Evolutionary conservation across 2,329 filamentous ascomycete species (phyloP), one percentile per base, ranked within the genome.

Genomic region (Fusarium sambucinum): DNA sequence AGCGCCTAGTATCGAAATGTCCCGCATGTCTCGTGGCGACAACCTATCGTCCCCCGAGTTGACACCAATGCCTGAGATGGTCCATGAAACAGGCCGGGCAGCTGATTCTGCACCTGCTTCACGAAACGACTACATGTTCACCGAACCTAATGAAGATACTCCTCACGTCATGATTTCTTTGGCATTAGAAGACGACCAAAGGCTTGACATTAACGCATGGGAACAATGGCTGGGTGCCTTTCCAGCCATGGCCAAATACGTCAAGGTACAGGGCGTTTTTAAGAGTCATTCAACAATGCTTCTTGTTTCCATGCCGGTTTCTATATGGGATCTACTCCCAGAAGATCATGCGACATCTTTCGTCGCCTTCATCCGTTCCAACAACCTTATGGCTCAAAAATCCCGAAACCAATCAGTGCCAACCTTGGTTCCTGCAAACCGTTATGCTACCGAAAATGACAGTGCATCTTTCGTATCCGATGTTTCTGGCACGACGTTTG

Each of bases 121-220:
- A 14, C 61, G 59, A 8, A 71, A 71, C 51, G 74, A 74, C 63
- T 45, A 77, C 61, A 63, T 80, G 59, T 70, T 76, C 32, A 74
- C 68, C 17, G 84, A 85, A 55, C 86, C 86, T 3, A 85, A 83
- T 52, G 85, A 87, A 67, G 81, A 86, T 55, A 81, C 83, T 5
- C 87, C 87, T 5, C 86, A 89, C 66, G 86, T 89, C 40, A 86
- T 89, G 83, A 86, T 89, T 30, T 88, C 86, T 1, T 74, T 89
- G 8, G 85, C 87, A 1, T 77, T 89, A 1, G 86, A 89, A 69
- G 85, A 86, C 13, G 81, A 89, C 52, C 86, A 88, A 64, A 78
- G 80, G 16, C 75, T 88, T 2, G 86, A 88, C 46, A 77, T 89
- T n/a, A 82, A 85, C 57, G 85, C 85, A 6, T 89, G 86, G 86